Evolutionary conservation across 148 eudicot species (phyloP), one percentile per base, ranked within the genome.

Genomic region (Fagopyrum homotropicum): DNA sequence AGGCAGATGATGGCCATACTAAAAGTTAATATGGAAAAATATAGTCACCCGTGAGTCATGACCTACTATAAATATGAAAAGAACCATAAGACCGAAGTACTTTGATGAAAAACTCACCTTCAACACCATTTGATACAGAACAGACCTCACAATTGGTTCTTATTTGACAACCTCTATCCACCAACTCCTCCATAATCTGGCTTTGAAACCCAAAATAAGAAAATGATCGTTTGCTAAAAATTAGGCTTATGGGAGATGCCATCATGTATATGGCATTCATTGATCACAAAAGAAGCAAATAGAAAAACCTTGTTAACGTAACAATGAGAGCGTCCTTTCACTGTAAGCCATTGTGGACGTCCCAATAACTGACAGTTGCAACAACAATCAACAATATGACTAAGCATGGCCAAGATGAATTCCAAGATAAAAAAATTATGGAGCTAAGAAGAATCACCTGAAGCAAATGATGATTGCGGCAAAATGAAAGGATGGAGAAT

Each of bases 401-500:
- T 40, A 45, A 45, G 22, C 60, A 45, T 55, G 45, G 4, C 9
- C n/a, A 73, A 4, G 19, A 35, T 35, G 17, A 64, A 48, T 56
- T 78, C 51, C 49, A 77, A 49, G 66, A 22, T 4, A 17, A 57
- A 19, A 19, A 43, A 35, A 74, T 5, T 19, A 77, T 9, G 9
- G 4, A 57, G n/a, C 30, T n/a, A 6, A 43, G 48, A 12, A 66
- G 40, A 77, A 70, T 52, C 54, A 95, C 99, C 98, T 95, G 99
- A 74, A 95, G 88, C 52, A 92, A 83, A 84, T 92, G 90, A 79
- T 95, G 99, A 79, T 95, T 92, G 74, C 89, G 98, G 79, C 98
- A 92, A 75, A 90, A 95, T 47, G 98, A 92, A 77, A 95, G 94
- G 56, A 92, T 82, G 16, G 93, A 86, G 69, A 79, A 88, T 1